Conservation (phyloP, 352 stramenopile genomes). For the Pythium folliculosum region DNA sequence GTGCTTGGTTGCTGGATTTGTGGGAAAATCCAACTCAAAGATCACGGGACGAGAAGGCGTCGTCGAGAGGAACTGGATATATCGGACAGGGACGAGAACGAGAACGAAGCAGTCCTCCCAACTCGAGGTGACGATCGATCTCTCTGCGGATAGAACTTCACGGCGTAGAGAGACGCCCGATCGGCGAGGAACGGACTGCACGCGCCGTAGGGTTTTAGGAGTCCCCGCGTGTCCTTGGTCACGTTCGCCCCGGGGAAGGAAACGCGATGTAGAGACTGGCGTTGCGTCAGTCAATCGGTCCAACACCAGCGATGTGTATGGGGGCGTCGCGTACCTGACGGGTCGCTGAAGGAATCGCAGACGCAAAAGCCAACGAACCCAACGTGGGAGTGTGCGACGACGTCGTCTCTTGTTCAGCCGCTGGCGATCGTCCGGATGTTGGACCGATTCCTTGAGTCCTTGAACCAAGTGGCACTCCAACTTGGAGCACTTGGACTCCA, state of each 20-base stretch:
- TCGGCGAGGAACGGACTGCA: neutral
- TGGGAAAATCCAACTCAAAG: slow-evolving; percentile 2
- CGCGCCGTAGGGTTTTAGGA: neutral
- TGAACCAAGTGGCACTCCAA: slow-evolving; percentile 16
- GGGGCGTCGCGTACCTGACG: neutral
- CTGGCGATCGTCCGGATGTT: slow-evolving; percentile 16
- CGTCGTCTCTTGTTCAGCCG: neutral
- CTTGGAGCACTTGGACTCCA: too few relatives aligned
- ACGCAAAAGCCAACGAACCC: neutral
- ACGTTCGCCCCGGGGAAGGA: neutral
- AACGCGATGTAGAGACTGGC: slow-evolving; percentile 1
- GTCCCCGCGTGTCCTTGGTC: neutral
- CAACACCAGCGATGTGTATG: neutral
- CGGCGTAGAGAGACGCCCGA: neutral
- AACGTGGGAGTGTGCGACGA: neutral
- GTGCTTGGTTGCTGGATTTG: neutral
- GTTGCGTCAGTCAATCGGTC: neutral
- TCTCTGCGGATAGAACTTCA: neutral
- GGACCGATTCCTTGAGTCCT: slow-evolving; percentile 8
- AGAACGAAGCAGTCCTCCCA: neutral
- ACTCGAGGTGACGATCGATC: slow-evolving; percentile 1
- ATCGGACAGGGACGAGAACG: neutral
- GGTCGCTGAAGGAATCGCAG: neutral
- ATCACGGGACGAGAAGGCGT: neutral
- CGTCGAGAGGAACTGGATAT: neutral